Evolutionary conservation across 73 alveolate species (phyloP).

Genomic region (Blepharisma japonicum): DNA sequence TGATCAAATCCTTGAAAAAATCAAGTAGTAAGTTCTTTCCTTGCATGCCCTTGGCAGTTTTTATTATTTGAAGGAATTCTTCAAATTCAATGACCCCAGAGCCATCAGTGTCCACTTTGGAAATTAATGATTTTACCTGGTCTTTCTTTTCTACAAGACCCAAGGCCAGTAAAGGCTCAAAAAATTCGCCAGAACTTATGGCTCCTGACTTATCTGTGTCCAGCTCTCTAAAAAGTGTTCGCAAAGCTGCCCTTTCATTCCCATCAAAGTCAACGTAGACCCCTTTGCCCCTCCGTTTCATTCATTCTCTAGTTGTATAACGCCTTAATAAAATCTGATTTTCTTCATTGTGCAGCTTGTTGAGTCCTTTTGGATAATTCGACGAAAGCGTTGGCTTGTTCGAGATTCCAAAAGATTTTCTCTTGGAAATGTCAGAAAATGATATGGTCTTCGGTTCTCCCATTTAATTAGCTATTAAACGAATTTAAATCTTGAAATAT

Average conservation of each 20-base stretch:
- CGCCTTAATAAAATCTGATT: no score
- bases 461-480: no score
- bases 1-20: constrained; percentile 32
- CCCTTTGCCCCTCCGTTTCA: constrained; percentile 56
- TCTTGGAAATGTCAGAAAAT: no score
- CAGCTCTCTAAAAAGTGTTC: constrained; percentile 17
- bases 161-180: constrained; percentile 29
- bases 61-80: constrained; percentile 22
- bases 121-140: not conserved
- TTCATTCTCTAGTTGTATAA: constrained; percentile 57
- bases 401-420: no score
- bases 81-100: constrained; percentile 31
- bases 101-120: constrained; percentile 12
- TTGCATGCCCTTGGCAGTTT: constrained; percentile 9
- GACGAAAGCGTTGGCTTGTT: no score
- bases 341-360: no score
- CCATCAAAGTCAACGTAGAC: constrained; percentile 38
- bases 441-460: no score
- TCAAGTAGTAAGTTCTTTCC: not conserved
- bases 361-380: no score
- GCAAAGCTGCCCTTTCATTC: not conserved
- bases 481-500: no score
- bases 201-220: constrained; percentile 34
- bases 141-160: constrained; percentile 26
- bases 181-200: not conserved